Evolutionary conservation across 306 rosid species (phyloP), one percentile per base, ranked within the genome.

Genomic region (Oxytropis ochrocephala): DNA sequence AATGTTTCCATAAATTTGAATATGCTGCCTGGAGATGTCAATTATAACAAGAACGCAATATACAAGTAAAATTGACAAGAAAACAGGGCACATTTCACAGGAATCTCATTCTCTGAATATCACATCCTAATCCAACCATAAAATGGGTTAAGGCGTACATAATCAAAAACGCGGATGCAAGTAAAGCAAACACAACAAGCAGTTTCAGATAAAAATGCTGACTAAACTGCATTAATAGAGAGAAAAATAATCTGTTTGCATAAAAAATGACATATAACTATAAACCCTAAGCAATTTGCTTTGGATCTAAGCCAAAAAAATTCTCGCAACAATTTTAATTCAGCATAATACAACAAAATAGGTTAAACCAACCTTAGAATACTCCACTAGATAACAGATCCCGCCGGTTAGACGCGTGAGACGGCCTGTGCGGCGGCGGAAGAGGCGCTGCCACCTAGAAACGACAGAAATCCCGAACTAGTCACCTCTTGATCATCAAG

Each of bases 401-500:
- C 56, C 6, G 2, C 46, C 52, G 11, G 16, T 76, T 62, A 93
- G 30, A 90, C 97, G 9, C 88, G 96, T 2, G 81, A 63, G 11
- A 82, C 86, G 1, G 85, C 79, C 11, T 90, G 81, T 5, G 83
- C 95, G 5, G 95, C 91, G 0, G 89, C 87, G 3, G 92, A 70
- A 24, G 87, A 47, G 38, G 97, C 87, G 6, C 96, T 96, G 1
- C 91, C 85, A 0, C 98, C 98, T 2, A 93, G 89, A 87, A 93
- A 93, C 2, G 97, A 90, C 43, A 93, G 87, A 41, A 93, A 82
- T 8, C 98, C 98, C 10, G 90, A 30, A 71, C 77, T 86, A 12
- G 41, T 65, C 0, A 92, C 94, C 83, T 93, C 98, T 44, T 90
- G 96, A 9, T 93, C 96, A 67, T 93, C 98, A 1, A 90, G 90